phyloP scores from a whole-genome alignment of 495 filamentous ascomycete genomes.

The Thermothielavioides terrestris region DNA sequence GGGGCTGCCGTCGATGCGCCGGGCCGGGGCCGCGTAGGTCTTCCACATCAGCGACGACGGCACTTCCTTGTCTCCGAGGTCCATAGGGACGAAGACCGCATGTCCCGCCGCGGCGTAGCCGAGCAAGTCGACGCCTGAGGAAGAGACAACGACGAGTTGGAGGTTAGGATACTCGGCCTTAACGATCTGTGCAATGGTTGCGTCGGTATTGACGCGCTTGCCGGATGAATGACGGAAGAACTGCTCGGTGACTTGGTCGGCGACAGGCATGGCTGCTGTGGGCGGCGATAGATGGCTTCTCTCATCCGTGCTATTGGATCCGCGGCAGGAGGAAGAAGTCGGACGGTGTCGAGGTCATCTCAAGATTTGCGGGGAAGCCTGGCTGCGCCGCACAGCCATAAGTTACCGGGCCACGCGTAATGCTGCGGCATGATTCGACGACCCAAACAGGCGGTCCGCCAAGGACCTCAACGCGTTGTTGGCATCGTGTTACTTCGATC shows the following conservation, averaged over 20 bases:
- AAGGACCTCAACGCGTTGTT: no score
- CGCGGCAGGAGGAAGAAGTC: no score
- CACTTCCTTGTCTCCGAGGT: constrained; percentile 23
- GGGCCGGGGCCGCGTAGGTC: constrained; percentile 39
- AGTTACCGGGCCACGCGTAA: no score
- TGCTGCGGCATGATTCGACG: no score
- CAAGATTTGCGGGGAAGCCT: not conserved
- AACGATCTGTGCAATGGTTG: constrained; percentile 40
- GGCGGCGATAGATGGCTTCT: not conserved
- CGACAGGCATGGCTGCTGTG: not conserved
- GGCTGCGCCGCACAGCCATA: not conserved
- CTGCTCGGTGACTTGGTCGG: not conserved
- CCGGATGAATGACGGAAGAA: constrained; percentile 41
- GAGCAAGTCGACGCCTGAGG: constrained; percentile 34
- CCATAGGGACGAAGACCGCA: constrained; percentile 31
- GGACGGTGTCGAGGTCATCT: no score
- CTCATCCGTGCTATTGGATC: no score
- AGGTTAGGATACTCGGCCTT: constrained; percentile 43
- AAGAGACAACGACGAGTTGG: constrained; percentile 37
- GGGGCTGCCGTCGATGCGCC: constrained; percentile 39
- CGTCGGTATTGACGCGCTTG: constrained; percentile 44
- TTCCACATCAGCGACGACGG: constrained; percentile 34
- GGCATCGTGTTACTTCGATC: no score
- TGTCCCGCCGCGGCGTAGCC: constrained; percentile 42
- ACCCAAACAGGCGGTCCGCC: no score